phyloP scores from a whole-genome alignment of 306 rosid species.

The Cicer judaicum region DNA sequence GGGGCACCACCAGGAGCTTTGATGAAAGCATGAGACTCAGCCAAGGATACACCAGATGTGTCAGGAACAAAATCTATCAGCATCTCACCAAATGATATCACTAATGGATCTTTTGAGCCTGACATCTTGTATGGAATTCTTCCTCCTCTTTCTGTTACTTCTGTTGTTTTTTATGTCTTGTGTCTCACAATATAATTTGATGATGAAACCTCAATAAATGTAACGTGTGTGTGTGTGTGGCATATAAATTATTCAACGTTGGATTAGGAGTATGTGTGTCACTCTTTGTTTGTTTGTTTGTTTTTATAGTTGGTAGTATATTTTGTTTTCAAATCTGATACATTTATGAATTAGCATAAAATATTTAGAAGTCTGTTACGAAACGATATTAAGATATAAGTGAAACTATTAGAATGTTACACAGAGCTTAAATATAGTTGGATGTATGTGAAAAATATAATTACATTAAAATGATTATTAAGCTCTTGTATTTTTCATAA shows the following conservation, averaged over 20 bases:
- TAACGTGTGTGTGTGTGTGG: background rate
- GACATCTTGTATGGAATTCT: slow-evolving; percentile 42
- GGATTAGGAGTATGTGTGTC: background rate
- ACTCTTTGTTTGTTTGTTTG: too few species aligned
- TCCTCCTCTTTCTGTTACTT: background rate
- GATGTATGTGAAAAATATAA: too few species aligned
- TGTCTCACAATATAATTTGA: slow-evolving; percentile 3
- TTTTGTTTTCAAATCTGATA: too few species aligned
- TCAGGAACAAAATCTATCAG: slow-evolving; percentile 74
- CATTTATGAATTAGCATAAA: too few species aligned
- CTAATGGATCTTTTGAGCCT: slow-evolving; percentile 41
- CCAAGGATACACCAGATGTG: slow-evolving; percentile 65
- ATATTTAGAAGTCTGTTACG: too few species aligned
- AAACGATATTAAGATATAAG: too few species aligned
- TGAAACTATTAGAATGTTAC: too few species aligned
- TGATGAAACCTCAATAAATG: slow-evolving; percentile 29
- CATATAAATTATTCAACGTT: background rate
- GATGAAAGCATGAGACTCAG: slow-evolving; percentile 63
- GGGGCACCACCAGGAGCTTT: slow-evolving; percentile 86
- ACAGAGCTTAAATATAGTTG: too few species aligned
- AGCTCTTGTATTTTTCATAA: background rate
- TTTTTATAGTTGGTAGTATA: too few species aligned
- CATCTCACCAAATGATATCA: slow-evolving; percentile 74
- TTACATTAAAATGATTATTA: too few species aligned
- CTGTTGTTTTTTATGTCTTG: slow-evolving; percentile 6